A percentile compares a stretch with the other conserved stretches of the same genome.
Conservation (phyloP, 1,139 yeast genomes). For the Sugiyamaella castrensis region DNA sequence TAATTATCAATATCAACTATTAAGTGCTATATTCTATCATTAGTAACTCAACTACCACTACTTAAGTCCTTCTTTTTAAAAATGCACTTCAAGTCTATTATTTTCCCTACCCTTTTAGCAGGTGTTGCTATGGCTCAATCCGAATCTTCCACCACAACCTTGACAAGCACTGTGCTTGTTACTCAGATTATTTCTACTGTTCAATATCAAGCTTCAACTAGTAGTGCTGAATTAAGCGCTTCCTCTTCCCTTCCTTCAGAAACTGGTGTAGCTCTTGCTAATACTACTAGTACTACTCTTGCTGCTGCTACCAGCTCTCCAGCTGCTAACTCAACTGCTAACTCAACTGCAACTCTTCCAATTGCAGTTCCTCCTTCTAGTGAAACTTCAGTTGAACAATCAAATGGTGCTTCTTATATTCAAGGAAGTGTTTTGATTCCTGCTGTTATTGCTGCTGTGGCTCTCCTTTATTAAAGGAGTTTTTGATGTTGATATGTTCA, state of each 20-base stretch:
- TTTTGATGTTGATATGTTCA: no score
- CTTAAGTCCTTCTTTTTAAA: background rate
- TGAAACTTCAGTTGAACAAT: constrained; percentile 4
- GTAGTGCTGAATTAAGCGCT: background rate
- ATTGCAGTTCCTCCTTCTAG: background rate
- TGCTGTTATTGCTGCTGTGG: constrained; percentile 11
- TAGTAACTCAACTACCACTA: background rate
- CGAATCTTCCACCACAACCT: constrained; percentile 6
- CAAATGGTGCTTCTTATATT: constrained; percentile 12
- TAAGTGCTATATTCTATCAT: background rate
- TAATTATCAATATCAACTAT: background rate
- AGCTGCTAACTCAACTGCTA: constrained; percentile 4
- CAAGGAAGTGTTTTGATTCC: constrained; percentile 12
- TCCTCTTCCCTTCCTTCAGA: constrained; percentile 4
- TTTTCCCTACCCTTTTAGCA: constrained; percentile 8
- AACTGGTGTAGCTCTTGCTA: constrained; percentile 1
- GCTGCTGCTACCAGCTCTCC: constrained; percentile 4
- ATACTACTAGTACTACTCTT: constrained; percentile 7
- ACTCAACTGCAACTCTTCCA: constrained; percentile 5
- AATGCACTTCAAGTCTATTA: constrained; percentile 9
- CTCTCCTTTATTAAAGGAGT: background rate
- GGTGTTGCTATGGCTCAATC: constrained; percentile 11
- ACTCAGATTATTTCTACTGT: constrained; percentile 11
- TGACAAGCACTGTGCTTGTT: constrained; percentile 11
- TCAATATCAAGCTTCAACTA: background rate